Evolutionary conservation across 148 eudicot genomes (phyloP).

Genomic region (Rhododendron henanense): DNA sequence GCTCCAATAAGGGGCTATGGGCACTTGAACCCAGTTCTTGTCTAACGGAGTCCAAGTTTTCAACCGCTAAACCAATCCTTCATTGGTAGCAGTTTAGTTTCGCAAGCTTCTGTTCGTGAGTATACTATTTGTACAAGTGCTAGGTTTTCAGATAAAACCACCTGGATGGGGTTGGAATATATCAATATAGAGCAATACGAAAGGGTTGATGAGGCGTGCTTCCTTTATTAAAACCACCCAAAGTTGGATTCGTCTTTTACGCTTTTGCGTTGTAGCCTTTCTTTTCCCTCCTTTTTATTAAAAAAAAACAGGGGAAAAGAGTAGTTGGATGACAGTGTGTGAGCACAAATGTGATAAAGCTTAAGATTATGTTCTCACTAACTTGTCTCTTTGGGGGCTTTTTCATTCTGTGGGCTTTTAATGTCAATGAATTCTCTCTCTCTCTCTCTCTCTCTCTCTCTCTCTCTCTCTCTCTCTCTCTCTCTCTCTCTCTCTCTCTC

Average conservation of each 20-base stretch:
- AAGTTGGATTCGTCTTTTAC: background rate
- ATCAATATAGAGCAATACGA: background rate
- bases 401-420: background rate
- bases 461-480: no score
- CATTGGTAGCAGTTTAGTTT: background rate
- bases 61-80: background rate
- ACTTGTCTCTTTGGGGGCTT: background rate
- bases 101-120: background rate
- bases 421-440: background rate
- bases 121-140: background rate
- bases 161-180: background rate
- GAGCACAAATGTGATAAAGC: background rate
- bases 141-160: background rate
- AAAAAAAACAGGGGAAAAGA: background rate
- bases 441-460: no score
- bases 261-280: background rate
- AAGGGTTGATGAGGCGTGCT: background rate
- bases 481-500: background rate
- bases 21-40: background rate
- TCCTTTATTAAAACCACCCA: background rate
- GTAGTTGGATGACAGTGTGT: background rate
- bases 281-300: background rate
- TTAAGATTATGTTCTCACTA: background rate
- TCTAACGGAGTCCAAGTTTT: background rate
- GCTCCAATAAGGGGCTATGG: background rate